A percentile compares a stretch with the other conserved stretches of the same genome.
phyloP scores from a whole-genome alignment of 306 rosid genomes.

The Parietaria judaica region DNA sequence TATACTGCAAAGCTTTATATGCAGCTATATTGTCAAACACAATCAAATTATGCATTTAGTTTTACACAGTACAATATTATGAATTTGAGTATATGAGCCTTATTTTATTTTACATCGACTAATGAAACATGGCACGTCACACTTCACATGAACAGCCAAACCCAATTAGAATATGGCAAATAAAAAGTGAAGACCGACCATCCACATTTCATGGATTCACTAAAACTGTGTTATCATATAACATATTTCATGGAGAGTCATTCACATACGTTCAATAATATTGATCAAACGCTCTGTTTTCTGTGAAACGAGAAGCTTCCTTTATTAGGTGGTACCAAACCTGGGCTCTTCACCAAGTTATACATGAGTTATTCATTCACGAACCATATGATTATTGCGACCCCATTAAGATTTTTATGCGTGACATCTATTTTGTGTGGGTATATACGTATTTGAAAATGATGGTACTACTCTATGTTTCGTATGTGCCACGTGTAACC shows the following conservation, averaged over 20 bases:
- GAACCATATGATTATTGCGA: no score
- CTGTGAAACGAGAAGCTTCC: neutral
- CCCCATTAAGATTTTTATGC: no score
- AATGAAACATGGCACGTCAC: neutral
- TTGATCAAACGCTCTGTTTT: neutral
- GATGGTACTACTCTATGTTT: constrained; percentile 3
- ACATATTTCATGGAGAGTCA: no score
- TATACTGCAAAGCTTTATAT: neutral
- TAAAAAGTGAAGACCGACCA: constrained; percentile 8
- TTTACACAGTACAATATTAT: neutral
- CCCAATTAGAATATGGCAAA: neutral
- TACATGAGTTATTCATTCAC: neutral
- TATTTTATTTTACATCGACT: no score
- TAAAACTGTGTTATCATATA: neutral
- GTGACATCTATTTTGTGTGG: neutral
- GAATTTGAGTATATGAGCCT: no score
- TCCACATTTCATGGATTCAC: constrained; percentile 1
- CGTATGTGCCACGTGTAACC: constrained; percentile 12
- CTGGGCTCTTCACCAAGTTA: neutral
- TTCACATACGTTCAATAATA: neutral
- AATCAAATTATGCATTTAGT: neutral
- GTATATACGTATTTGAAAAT: neutral
- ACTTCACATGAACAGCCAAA: neutral
- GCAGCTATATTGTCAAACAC: neutral
- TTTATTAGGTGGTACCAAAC: neutral